These are phyloP conservation scores for Lentinula detonsa DNA, from an alignment of 768 basidiomycete genomes.

Conservation along the genomic window DNA sequence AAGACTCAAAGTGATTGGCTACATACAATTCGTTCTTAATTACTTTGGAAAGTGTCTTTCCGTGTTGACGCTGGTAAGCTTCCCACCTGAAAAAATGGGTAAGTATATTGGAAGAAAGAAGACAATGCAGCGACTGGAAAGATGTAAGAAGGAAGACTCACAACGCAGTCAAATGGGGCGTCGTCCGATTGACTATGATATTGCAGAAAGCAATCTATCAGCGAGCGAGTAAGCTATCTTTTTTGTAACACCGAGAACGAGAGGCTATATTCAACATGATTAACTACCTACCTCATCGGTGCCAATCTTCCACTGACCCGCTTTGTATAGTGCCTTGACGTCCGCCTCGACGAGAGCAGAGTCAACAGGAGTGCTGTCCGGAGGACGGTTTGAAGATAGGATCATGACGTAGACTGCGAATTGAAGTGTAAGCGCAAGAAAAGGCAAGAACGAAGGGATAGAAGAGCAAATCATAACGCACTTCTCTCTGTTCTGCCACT, in stretches of 20 bases:
- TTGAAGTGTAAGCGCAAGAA: not conserved
- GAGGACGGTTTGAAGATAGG: conserved; percentile 22
- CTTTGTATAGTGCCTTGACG: conserved; percentile 23
- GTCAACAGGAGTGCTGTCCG: conserved; percentile 23
- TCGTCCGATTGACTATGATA: conserved; percentile 26
- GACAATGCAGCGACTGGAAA: conserved; percentile 13
- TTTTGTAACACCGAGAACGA: not conserved
- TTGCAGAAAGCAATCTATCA: conserved; percentile 18
- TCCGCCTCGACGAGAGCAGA: conserved; percentile 24
- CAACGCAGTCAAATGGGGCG: conserved; percentile 21
- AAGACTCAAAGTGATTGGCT: too few relatives aligned
- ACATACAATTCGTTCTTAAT: conserved; percentile 11
- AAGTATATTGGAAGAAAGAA: too few relatives aligned
- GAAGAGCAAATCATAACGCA: not conserved
- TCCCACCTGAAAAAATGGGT: not conserved
- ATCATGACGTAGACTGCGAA: conserved; percentile 27
- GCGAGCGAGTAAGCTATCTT: not conserved
- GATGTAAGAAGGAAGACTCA: conserved; percentile 11
- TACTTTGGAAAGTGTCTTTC: conserved; percentile 3
- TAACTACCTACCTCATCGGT: conserved; percentile 19
- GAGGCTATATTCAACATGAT: not conserved
- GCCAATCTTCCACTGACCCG: conserved; percentile 26
- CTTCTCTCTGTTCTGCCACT: conserved; percentile 8
- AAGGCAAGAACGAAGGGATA: not conserved
- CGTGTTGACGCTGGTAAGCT: not conserved